Conservation (phyloP, 2,329 filamentous ascomycete genomes). For the Hypoxylon sp. region DNA sequence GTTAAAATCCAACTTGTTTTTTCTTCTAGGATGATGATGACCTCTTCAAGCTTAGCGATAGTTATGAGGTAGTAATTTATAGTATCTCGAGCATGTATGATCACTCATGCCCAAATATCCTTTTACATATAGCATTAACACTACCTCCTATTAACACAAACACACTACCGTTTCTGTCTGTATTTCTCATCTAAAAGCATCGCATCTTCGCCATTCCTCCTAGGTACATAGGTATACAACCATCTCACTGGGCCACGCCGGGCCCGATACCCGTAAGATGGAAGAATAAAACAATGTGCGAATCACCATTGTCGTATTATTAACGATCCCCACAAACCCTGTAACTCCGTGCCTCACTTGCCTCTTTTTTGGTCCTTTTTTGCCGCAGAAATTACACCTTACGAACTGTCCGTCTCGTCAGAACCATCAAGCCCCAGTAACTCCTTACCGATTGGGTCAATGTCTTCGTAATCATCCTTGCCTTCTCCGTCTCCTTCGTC, state of each 20-base stretch:
- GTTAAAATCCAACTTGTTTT: too few relatives aligned
- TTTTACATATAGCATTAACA: too few relatives aligned
- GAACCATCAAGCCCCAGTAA: constrained; percentile 43
- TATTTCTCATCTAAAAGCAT: constrained; percentile 22
- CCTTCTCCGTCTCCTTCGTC: constrained; percentile 60
- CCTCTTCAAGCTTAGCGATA: too few relatives aligned
- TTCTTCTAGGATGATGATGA: too few relatives aligned
- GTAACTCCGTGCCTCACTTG: constrained; percentile 1
- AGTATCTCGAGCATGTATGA: too few relatives aligned
- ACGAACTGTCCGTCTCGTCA: constrained; percentile 48
- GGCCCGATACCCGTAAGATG: constrained; percentile 15
- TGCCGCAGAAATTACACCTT: background rate
- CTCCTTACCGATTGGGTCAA: background rate
- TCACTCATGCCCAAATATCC: too few relatives aligned
- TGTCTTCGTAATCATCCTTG: background rate
- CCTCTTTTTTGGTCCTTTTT: background rate
- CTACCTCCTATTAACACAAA: too few relatives aligned
- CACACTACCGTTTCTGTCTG: background rate
- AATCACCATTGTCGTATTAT: constrained; percentile 2
- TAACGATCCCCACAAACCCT: constrained; percentile 2
- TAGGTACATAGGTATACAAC: constrained; percentile 20
- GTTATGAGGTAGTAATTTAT: too few relatives aligned
- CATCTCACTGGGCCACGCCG: constrained; percentile 3
- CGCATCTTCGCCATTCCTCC: constrained; percentile 3
- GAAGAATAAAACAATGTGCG: constrained; percentile 1